Base-by-base conservation (phyloP, 129 eudicot genomes). In the Flaveria ramosissima region DNA sequence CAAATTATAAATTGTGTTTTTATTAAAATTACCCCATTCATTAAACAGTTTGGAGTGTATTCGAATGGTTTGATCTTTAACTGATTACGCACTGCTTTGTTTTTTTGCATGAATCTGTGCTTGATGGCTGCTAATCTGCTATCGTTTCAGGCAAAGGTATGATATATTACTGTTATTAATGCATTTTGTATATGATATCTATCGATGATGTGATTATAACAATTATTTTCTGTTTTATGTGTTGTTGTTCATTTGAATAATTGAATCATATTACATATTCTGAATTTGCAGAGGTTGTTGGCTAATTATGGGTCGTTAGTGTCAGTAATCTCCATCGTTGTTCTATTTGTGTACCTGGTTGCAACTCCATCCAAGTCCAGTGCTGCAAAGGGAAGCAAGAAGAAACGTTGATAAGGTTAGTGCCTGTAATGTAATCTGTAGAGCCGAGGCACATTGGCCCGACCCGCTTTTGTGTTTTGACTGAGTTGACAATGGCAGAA, bases 261-360 rank as follows among this genome's bases (percentile, higher is more conserved):
- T 1, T 61, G 17, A 13, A 13, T 61, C 68, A 61, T 61, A 61
- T 7, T 69, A 17, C 68, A 12, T 32, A 39, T 19, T 65, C 13
- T 51, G 47, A 68, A 30, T 77, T 30, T 87, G 88, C 96, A 90
- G 98, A 89, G 86, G 68, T 59, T 89, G 52, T 83, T 94, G 89
- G 93, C 88, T 5, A 87, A 91, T 61, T 91, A 89, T 39, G 97
- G 98, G 2, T 87, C 98, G 23, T 79, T 89, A 23, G 59, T 91
- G 46, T 89, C 98, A 1, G 97, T 94, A 42, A 83, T 87, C 55
- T 82, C 92, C 13, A 67, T 89, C 15, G 96, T 94, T 70, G 85
- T 84, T 16, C 14, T 91, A 83, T 94, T 94, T 56, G 74, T 94
- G 23, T 91, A 91, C 92, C 73, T 91, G 75, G 83, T 94, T 63